Conservation (phyloP, 306 rosid genomes). For the Delonix regia region DNA sequence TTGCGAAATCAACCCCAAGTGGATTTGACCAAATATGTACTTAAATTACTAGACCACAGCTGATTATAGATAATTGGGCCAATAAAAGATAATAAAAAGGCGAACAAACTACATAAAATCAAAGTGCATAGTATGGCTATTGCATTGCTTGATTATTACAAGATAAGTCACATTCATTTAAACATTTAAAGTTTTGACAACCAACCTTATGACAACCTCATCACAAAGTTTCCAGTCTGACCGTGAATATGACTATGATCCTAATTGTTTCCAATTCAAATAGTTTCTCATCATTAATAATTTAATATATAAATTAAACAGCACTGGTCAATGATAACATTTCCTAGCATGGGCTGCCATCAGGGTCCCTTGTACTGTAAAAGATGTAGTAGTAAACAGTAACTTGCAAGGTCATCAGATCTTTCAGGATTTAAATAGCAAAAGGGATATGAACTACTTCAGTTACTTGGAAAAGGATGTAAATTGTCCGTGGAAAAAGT, state of each 20-base stretch:
- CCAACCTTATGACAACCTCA: not conserved
- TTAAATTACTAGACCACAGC: slow-evolving; percentile 2
- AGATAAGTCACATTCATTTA: not conserved
- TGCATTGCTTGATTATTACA: not conserved
- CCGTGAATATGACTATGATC: slow-evolving; percentile 7
- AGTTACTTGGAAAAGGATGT: not conserved
- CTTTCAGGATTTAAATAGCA: slow-evolving; percentile 19
- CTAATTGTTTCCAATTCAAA: slow-evolving; percentile 3
- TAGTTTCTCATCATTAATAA: not conserved
- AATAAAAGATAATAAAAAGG: not conserved
- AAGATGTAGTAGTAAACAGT: not conserved
- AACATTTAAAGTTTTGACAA: not conserved
- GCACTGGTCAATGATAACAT: not conserved
- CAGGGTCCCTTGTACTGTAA: not conserved
- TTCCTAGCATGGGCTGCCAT: slow-evolving; percentile 8
- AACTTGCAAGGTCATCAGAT: not conserved
- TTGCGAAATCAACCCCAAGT: not conserved
- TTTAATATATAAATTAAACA: not conserved
- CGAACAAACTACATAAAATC: not conserved
- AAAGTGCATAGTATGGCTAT: not conserved
- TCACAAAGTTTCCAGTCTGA: not conserved
- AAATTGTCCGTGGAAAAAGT: not conserved
- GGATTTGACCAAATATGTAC: not conserved
- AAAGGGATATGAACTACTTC: slow-evolving; percentile 6
- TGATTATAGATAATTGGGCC: not conserved